These are phyloP conservation scores for Guillardia theta DNA, from an alignment of 78 protist genomes.

Conservation along the genomic window DNA sequence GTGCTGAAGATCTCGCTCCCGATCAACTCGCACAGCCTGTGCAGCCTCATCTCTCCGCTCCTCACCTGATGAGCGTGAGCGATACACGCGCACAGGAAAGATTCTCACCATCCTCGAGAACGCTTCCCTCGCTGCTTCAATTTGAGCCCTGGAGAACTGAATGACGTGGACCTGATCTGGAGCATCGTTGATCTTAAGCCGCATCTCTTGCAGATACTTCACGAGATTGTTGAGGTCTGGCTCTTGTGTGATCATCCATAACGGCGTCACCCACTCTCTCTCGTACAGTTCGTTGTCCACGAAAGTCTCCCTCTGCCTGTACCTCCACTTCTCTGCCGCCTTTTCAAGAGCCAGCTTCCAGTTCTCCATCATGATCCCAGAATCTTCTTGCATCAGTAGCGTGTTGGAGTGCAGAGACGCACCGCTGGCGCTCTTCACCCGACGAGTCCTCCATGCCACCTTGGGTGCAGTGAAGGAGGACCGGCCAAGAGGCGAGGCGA, in stretches of 20 bases:
- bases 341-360: too few relatives aligned
- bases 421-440: too few relatives aligned
- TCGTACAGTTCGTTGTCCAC: neutral
- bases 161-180: neutral
- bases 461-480: too few relatives aligned
- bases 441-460: too few relatives aligned
- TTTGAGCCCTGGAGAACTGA: neutral
- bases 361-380: too few relatives aligned
- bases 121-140: neutral
- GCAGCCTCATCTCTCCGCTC: conserved; percentile 6
- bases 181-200: neutral
- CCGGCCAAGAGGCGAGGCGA: too few relatives aligned
- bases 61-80: neutral
- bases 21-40: neutral
- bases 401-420: too few relatives aligned
- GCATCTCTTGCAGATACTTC: neutral
- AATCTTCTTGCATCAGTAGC: too few relatives aligned
- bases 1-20: neutral
- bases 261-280: neutral
- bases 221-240: conserved; percentile 14
- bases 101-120: neutral
- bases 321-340: too few relatives aligned
- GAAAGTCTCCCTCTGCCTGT: too few relatives aligned
- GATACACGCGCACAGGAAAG: neutral
- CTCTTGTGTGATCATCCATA: conserved; percentile 26